phyloP scores from a whole-genome alignment of 768 basidiomycete species.

The Mycena alexandri region DNA sequence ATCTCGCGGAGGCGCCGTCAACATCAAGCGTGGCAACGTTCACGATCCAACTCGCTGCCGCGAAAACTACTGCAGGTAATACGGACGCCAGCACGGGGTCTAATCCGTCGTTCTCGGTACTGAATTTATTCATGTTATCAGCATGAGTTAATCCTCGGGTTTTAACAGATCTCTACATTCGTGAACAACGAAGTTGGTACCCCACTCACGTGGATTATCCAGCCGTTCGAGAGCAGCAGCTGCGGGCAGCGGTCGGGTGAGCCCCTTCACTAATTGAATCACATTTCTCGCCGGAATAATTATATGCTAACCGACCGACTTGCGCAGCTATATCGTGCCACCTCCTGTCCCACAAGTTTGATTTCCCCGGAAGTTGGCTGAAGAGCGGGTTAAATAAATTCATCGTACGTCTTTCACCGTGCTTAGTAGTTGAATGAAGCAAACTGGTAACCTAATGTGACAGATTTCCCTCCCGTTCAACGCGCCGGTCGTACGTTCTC shows the following conservation, averaged over 20 bases:
- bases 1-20: conserved; percentile 29
- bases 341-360: conserved; percentile 37
- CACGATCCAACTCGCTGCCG: conserved; percentile 45
- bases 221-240: conserved; percentile 41
- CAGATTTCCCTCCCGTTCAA: conserved; percentile 34
- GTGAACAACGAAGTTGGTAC: conserved; percentile 8
- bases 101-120: conserved; percentile 26
- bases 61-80: conserved; percentile 44
- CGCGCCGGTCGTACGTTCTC: conserved; percentile 30
- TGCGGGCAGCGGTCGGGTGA: conserved; percentile 44
- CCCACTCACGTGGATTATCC: conserved; percentile 36
- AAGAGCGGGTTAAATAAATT: conserved; percentile 40
- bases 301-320: background rate
- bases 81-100: conserved; percentile 37
- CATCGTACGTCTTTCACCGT: conserved; percentile 29
- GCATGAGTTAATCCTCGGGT: conserved; percentile 5
- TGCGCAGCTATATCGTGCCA: conserved; percentile 43
- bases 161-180: conserved; percentile 34
- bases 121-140: too few species aligned
- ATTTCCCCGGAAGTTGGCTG: conserved; percentile 41
- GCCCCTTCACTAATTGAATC: background rate
- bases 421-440: too few species aligned
- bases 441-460: too few species aligned
- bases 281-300: too few species aligned
- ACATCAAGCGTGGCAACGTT: conserved; percentile 37